Evolutionary conservation across 495 filamentous ascomycete genomes (phyloP).

Genomic region (Paragyromitra xinjiangensis): DNA sequence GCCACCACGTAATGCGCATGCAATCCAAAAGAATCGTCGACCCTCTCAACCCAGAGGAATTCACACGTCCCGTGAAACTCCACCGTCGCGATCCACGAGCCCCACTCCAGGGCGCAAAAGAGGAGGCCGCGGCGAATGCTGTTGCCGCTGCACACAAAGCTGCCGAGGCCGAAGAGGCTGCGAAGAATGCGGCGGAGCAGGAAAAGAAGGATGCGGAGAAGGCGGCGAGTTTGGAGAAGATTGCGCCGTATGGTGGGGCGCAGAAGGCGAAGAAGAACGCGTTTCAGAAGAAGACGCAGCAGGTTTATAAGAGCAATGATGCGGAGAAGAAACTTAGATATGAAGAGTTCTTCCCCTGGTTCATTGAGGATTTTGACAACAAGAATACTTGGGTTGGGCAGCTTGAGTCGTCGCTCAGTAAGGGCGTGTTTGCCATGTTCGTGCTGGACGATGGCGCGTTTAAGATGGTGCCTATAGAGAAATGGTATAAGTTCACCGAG

Average conservation of each 20-base stretch:
- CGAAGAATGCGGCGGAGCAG: constrained; percentile 73
- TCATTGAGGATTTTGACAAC: constrained; percentile 93
- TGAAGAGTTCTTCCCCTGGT: constrained; percentile 95
- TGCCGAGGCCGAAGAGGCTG: constrained; percentile 69
- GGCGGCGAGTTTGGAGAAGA: constrained; percentile 83
- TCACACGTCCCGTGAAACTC: constrained; percentile 84
- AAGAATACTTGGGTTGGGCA: constrained; percentile 92
- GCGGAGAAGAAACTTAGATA: constrained; percentile 88
- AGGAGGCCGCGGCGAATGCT: constrained; percentile 62
- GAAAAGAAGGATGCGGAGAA: constrained; percentile 82
- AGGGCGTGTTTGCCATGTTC: constrained; percentile 77
- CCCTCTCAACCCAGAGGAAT: constrained; percentile 78
- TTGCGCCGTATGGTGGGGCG: constrained; percentile 75
- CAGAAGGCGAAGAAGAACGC: constrained; percentile 69
- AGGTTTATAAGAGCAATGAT: constrained; percentile 70
- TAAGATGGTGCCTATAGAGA: constrained; percentile 88
- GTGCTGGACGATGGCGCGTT: constrained; percentile 73
- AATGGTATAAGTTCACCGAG: constrained; percentile 90
- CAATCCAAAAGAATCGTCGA: constrained; percentile 72
- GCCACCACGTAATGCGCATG: constrained; percentile 86
- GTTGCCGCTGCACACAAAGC: constrained; percentile 63
- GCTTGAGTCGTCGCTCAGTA: constrained; percentile 84
- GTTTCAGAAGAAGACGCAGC: constrained; percentile 80
- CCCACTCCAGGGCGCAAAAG: constrained; percentile 66
- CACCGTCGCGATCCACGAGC: constrained; percentile 89